These are phyloP conservation scores for Xylaria flabelliformis DNA, from an alignment of 495 filamentous ascomycete species.

Conservation along the genomic window DNA sequence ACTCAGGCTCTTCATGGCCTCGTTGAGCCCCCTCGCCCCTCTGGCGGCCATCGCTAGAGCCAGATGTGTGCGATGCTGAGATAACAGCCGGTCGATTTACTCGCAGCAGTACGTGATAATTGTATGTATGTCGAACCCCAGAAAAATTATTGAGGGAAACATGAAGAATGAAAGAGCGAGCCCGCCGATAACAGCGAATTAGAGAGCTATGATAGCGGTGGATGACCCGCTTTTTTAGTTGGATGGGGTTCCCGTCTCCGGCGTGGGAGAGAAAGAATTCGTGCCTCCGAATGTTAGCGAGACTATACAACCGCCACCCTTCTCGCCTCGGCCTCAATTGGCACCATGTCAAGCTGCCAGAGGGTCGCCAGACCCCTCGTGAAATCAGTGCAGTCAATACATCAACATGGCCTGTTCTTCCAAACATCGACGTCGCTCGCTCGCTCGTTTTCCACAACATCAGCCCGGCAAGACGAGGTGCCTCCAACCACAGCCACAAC, in stretches of 20 bases:
- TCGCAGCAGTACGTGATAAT: not conserved
- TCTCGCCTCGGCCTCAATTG: slow-evolving; percentile 26
- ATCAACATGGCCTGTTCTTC: slow-evolving; percentile 48
- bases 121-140: slow-evolving; percentile 24
- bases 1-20: slow-evolving; percentile 53
- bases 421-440: slow-evolving; percentile 43
- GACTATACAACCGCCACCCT: not conserved
- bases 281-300: not conserved
- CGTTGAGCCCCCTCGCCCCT: slow-evolving; percentile 52
- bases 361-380: slow-evolving; percentile 70
- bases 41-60: slow-evolving; percentile 49
- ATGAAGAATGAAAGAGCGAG: no score
- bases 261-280: slow-evolving; percentile 2
- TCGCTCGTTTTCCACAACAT: slow-evolving; percentile 55
- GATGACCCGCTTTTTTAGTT: not conserved
- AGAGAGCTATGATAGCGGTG: not conserved
- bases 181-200: slow-evolving; percentile 3
- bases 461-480: slow-evolving; percentile 48
- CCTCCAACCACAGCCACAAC: slow-evolving; percentile 37
- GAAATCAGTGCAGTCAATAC: slow-evolving; percentile 68
- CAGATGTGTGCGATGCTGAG: not conserved
- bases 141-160: slow-evolving; percentile 37
- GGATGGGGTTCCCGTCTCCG: not conserved
- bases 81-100: not conserved
- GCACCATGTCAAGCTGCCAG: slow-evolving; percentile 71